These are phyloP conservation scores for Ceratocystis cacaofunesta DNA, from an alignment of 2,329 filamentous ascomycete genomes.

Conservation along the genomic window DNA sequence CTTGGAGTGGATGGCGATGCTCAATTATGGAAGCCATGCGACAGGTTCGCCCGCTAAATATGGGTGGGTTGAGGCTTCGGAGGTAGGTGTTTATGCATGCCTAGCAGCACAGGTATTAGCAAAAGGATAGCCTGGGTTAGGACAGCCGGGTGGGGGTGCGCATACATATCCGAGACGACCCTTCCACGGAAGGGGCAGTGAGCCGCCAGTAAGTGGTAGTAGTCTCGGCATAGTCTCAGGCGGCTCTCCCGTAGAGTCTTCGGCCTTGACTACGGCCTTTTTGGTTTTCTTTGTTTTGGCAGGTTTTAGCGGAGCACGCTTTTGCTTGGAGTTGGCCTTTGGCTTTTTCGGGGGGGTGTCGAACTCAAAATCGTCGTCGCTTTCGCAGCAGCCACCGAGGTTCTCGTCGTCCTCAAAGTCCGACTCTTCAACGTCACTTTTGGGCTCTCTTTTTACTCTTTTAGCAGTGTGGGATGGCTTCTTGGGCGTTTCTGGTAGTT, in stretches of 20 bases:
- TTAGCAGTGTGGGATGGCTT: neutral
- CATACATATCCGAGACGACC: conserved; percentile 17
- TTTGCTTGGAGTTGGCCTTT: neutral
- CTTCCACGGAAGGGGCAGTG: conserved; percentile 15
- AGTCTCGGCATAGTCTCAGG: conserved; percentile 11
- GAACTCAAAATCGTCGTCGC: conserved; percentile 11
- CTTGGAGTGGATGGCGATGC: conserved; percentile 64
- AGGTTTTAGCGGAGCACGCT: neutral
- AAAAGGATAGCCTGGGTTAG: neutral
- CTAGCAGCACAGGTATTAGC: conserved; percentile 25
- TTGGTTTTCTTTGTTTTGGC: conserved; percentile 4
- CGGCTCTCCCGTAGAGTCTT: neutral
- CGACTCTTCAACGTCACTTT: conserved; percentile 6
- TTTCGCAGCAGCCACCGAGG: conserved; percentile 11
- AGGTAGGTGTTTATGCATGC: conserved; percentile 90
- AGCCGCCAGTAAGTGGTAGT: conserved; percentile 12
- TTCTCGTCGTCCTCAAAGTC: conserved; percentile 11
- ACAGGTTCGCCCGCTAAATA: conserved; percentile 85
- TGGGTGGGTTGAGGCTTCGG: conserved; percentile 61
- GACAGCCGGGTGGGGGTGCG: neutral
- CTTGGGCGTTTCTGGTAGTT: neutral
- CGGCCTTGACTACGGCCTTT: neutral
- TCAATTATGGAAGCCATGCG: conserved; percentile 82
- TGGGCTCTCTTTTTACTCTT: neutral
- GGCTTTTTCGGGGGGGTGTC: neutral